A percentile compares a stretch with the other conserved stretches of the same genome.
phyloP scores from a whole-genome alignment of 1,284 basidiomycete genomes.

The Puccinia horiana region DNA sequence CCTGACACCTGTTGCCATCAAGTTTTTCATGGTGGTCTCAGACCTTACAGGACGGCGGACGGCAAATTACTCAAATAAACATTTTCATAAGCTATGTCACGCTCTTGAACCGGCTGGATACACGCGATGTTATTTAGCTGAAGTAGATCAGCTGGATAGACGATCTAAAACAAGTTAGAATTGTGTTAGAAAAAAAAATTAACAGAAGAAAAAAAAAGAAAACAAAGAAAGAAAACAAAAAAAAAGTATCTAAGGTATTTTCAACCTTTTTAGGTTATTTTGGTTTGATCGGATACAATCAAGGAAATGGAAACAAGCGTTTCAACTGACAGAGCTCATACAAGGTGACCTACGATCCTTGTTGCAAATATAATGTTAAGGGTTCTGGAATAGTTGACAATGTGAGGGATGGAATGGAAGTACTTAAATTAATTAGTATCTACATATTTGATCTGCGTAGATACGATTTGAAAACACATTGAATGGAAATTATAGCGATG shows the following conservation, averaged over 20 bases:
- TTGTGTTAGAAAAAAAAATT: no score
- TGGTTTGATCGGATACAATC: not conserved
- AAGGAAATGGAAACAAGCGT: not conserved
- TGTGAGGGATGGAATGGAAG: not conserved
- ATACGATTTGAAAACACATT: not conserved
- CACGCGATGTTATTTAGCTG: no score
- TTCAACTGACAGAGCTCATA: not conserved
- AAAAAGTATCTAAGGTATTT: not conserved
- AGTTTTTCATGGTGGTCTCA: no score
- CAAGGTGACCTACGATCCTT: not conserved
- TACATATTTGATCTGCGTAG: not conserved
- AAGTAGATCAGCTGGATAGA: no score
- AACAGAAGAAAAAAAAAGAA: no score
- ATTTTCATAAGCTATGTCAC: no score
- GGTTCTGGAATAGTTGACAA: not conserved
- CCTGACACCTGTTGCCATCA: no score
- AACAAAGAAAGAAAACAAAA: no score
- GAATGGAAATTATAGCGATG: not conserved
- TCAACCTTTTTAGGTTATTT: not conserved
- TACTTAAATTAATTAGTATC: not conserved
- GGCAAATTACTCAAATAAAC: no score
- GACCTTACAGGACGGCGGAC: no score
- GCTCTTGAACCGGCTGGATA: no score
- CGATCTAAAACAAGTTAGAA: no score
- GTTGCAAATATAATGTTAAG: not conserved